Conservation (phyloP, 441 rosid species). For the Populus hybrid region DNA sequence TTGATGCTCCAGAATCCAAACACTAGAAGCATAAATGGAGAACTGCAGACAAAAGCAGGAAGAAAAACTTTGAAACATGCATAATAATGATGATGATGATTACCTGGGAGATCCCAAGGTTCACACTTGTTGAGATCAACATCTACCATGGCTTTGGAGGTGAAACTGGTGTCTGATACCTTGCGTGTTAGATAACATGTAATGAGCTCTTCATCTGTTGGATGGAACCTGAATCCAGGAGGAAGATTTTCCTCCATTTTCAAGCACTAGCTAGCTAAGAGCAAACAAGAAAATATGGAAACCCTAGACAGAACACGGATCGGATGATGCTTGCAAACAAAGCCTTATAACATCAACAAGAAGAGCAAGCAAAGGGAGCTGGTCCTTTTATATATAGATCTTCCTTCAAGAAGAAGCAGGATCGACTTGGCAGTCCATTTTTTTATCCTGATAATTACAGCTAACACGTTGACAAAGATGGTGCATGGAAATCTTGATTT, state of each 20-base stretch:
- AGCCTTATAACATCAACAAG: constrained; percentile 21
- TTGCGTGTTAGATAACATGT: constrained; percentile 65
- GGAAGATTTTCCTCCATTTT: constrained; percentile 81
- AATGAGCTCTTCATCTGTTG: constrained; percentile 92
- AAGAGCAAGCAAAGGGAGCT: constrained; percentile 13
- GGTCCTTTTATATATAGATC: constrained; percentile 17
- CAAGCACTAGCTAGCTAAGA: not conserved
- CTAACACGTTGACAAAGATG: constrained; percentile 85
- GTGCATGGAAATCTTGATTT: constrained; percentile 25
- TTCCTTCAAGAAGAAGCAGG: constrained; percentile 59
- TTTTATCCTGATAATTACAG: constrained; percentile 55
- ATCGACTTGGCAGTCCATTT: constrained; percentile 9
- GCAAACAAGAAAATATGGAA: not conserved
- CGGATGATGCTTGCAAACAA: constrained; percentile 10
- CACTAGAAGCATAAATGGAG: too few relatives aligned
- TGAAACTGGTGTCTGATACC: constrained; percentile 53
- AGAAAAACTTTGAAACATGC: too few relatives aligned
- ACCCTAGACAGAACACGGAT: not conserved
- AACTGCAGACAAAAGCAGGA: too few relatives aligned
- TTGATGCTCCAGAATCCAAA: not conserved
- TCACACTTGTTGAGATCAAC: constrained; percentile 90
- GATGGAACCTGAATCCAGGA: constrained; percentile 96
- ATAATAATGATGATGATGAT: too few relatives aligned
- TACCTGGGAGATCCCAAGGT: constrained; percentile 96
- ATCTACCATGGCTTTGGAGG: constrained; percentile 68